Conservation (phyloP, 306 rosid species). For the Oxytropis ochrocephala region DNA sequence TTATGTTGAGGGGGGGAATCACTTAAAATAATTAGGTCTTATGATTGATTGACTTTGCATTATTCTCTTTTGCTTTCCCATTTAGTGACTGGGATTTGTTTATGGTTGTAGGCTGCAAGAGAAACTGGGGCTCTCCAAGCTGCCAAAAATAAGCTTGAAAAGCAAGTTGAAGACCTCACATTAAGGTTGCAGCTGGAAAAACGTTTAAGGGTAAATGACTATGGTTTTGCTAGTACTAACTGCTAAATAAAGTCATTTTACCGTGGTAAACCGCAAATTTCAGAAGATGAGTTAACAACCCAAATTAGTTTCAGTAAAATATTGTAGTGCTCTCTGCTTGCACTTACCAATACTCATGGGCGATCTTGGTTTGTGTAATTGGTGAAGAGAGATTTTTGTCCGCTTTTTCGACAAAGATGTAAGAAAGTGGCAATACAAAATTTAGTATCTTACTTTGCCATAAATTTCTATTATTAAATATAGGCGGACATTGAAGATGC, state of each 20-base stretch:
- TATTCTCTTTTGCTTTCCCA: not conserved
- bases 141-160: constrained; percentile 98
- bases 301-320: not conserved
- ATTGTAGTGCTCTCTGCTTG: not conserved
- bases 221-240: not conserved
- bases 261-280: not conserved
- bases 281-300: not conserved
- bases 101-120: constrained; percentile 71
- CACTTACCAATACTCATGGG: not conserved
- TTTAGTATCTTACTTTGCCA: constrained; percentile 12
- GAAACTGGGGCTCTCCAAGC: constrained; percentile 99
- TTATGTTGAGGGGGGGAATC: not conserved
- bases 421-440: not conserved
- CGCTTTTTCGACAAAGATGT: not conserved
- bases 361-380: not conserved
- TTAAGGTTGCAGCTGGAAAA: constrained; percentile 96
- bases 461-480: constrained; percentile 20
- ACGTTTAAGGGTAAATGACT: constrained; percentile 70
- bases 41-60: not conserved
- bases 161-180: constrained; percentile 94
- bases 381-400: not conserved
- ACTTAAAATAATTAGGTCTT: not conserved
- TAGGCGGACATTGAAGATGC: constrained; percentile 92
- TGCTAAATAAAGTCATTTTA: not conserved
- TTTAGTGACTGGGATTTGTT: not conserved